Base-by-base conservation (phyloP, 352 stramenopile genomes). In the Globisporangium nagaii region DNA sequence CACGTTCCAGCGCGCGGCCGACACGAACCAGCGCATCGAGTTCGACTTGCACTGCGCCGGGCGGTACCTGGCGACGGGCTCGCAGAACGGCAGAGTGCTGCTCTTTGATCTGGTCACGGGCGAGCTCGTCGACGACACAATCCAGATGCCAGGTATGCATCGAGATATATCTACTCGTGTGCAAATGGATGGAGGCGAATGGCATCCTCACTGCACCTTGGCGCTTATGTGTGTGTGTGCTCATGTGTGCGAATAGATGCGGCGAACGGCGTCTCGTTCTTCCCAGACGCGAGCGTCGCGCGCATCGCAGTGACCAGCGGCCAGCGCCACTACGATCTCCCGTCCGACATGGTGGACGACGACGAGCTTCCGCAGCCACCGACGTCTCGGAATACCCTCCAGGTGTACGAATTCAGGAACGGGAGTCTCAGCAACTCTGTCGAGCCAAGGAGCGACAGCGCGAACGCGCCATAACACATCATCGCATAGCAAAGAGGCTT, bases 261-360 rank as follows among this genome's bases (percentile, higher is more conserved):
- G 28, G 71, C 76, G 9, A 92, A 92, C 50, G 82, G 82, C 4
- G 73, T 88, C 11, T 88, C 79, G 19, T 92, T 92, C 59, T 88
- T 92, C 48, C 82, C 79, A 8, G 68, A 86, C 41, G 53, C 61
- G 17, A 65, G 53, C 4, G 64, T 59, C 48, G 73, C 66, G 3
- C 68, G 65, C 28, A 39, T 87, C 36, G 81, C 81, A 2, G 62
- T 88, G 30, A 83, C 66, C 13, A 88, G 70, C 15, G 81, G 81
- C 1, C 81, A 92, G 54, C 59, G 81, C 8, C 73, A 88, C 36
- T 90, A 84, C 47, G 64, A 79, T 17, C 56, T 96, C 7, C 72
- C 79, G 0, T 37, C 77, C 4, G 75, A 86, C 49, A 86, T 91
- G 69, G 30, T 66, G 17, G 61, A 73, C 41, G 69, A 76, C 4